phyloP scores from a whole-genome alignment of 441 rosid genomes.

The Arabidopsis hybrid region DNA sequence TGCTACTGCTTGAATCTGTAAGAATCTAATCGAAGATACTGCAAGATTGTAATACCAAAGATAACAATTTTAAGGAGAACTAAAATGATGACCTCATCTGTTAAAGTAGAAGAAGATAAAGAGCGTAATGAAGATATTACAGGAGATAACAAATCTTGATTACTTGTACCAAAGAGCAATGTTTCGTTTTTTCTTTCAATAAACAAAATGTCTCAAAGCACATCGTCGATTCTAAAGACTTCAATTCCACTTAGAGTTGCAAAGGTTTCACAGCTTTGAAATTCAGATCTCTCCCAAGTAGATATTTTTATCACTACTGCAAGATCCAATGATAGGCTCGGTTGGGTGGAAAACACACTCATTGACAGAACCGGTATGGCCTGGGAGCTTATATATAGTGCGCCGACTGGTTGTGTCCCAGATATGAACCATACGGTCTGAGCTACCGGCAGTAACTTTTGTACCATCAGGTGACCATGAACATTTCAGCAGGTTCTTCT shows the following conservation, averaged over 20 bases:
- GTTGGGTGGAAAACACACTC: slow-evolving; percentile 84
- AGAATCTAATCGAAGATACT: too few species aligned
- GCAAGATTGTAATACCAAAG: too few species aligned
- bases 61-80: too few species aligned
- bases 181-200: slow-evolving; percentile 21
- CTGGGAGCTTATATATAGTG: slow-evolving; percentile 90
- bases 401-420: slow-evolving; percentile 94
- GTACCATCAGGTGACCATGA: slow-evolving; percentile 95
- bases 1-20: too few species aligned
- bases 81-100: too few species aligned
- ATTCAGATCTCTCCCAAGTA: slow-evolving; percentile 84
- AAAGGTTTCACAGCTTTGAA: slow-evolving; percentile 8
- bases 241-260: slow-evolving; percentile 13
- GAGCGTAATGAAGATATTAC: too few species aligned
- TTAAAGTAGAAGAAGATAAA: too few species aligned
- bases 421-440: slow-evolving; percentile 93
- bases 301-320: slow-evolving; percentile 92
- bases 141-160: slow-evolving; percentile 29
- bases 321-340: slow-evolving; percentile 86
- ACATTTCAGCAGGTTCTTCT: slow-evolving; percentile 86
- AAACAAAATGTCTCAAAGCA: slow-evolving; percentile 31
- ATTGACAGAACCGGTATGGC: slow-evolving; percentile 88
- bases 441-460: slow-evolving; percentile 91
- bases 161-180: slow-evolving; percentile 32
- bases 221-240: slow-evolving; percentile 37